Percentiles rank a stretch among this genome's conserved stretches.
Evolutionary conservation across 345 rosid genomes (phyloP).

Genomic region (Acer saccharum): DNA sequence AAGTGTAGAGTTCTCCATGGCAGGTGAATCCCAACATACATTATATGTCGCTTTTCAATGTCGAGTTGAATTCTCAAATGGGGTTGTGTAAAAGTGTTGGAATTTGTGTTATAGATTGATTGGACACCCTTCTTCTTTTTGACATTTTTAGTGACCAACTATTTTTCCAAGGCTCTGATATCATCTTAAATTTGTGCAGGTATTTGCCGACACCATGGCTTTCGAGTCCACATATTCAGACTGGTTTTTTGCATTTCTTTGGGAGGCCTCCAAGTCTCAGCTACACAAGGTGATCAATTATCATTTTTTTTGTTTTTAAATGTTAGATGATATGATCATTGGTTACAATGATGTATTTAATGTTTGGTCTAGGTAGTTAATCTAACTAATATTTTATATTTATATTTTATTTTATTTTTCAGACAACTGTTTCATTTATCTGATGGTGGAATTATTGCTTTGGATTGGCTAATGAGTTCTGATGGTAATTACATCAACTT

Average conservation of each 20-base stretch:
- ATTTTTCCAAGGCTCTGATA: not conserved
- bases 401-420: slow-evolving; percentile 11
- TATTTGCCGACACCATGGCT: slow-evolving; percentile 82
- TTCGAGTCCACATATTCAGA: slow-evolving; percentile 89
- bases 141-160: too few species aligned
- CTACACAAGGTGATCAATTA: slow-evolving; percentile 58
- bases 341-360: not conserved
- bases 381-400: slow-evolving; percentile 4
- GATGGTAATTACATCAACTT: slow-evolving; percentile 44
- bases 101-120: too few species aligned
- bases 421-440: slow-evolving; percentile 70
- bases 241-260: slow-evolving; percentile 57
- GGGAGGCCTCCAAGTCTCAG: slow-evolving; percentile 78
- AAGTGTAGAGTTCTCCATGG: slow-evolving; percentile 66
- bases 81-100: too few species aligned
- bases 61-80: too few species aligned
- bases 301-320: not conserved
- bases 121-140: too few species aligned
- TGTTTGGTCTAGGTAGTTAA: not conserved
- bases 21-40: slow-evolving; percentile 38
- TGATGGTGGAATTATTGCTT: slow-evolving; percentile 90
- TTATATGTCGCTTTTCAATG: not conserved
- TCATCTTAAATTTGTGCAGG: slow-evolving; percentile 33
- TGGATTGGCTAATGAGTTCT: slow-evolving; percentile 75
- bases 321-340: not conserved